Percentiles rank a stretch among this genome's conserved stretches.
These are phyloP conservation scores for Coemansia pectinata DNA, from an alignment of 192 early-diverging fungal genomes.

Conservation along the genomic window DNA sequence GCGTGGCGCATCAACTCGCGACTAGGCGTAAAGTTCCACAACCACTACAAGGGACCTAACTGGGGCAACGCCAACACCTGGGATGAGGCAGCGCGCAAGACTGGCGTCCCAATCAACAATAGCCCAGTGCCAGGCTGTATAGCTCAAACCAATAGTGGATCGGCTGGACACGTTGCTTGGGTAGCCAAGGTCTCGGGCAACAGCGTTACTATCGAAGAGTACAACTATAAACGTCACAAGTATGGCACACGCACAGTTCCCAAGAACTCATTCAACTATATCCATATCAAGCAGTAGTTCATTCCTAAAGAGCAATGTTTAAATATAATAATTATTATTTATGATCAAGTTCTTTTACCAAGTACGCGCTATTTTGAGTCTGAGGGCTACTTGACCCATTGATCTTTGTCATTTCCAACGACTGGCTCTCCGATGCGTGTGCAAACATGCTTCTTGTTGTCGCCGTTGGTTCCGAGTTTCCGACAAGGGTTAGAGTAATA, in stretches of 20 bases:
- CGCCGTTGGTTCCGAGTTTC: constrained; percentile 10
- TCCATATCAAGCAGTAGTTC: constrained; percentile 4
- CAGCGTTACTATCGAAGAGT: not conserved
- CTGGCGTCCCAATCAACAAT: constrained; percentile 21
- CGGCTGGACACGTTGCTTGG: constrained; percentile 40
- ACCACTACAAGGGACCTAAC: constrained; percentile 8
- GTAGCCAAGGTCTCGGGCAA: constrained; percentile 45
- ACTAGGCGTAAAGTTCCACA: constrained; percentile 19
- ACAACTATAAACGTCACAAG: constrained; percentile 14
- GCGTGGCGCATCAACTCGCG: constrained; percentile 51
- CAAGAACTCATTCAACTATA: constrained; percentile 23
- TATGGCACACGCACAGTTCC: not conserved
- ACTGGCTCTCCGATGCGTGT: not conserved
- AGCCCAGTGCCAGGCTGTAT: constrained; percentile 22
- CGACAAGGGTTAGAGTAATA: constrained; percentile 17
- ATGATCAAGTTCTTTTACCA: not conserved
- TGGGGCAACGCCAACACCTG: constrained; percentile 28
- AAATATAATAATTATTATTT: not conserved
- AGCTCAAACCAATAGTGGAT: constrained; percentile 33
- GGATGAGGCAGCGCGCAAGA: constrained; percentile 23
- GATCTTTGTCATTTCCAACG: not conserved
- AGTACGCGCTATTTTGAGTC: not conserved
- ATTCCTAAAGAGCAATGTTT: not conserved
- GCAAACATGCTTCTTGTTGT: not conserved
- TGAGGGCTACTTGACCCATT: not conserved